phyloP scores from a whole-genome alignment of 1,139 yeast species.

The Saccharomyces hybrid region DNA sequence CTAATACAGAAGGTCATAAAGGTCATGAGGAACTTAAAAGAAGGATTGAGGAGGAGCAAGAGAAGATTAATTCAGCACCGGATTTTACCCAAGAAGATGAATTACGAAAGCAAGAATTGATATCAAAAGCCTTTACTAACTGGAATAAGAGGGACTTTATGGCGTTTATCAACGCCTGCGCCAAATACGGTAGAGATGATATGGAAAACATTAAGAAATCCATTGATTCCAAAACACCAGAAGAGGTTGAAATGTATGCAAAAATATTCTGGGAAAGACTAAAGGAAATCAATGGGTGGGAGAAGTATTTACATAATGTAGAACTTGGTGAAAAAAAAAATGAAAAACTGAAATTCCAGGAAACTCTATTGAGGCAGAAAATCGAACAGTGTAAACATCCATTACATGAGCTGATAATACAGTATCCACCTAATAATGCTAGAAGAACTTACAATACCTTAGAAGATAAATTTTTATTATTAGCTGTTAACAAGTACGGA shows the following conservation, averaged over 20 bases:
- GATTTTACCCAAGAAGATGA: conserved; percentile 76
- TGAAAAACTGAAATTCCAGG: conserved; percentile 57
- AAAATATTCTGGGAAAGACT: conserved; percentile 69
- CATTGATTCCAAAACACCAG: conserved; percentile 58
- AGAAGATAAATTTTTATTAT: conserved; percentile 78
- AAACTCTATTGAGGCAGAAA: conserved; percentile 55
- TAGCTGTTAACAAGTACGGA: conserved; percentile 71
- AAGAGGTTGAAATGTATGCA: conserved; percentile 64
- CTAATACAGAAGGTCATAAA: conserved; percentile 24
- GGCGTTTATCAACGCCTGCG: conserved; percentile 72
- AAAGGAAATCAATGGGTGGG: conserved; percentile 72
- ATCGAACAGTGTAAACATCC: conserved; percentile 62
- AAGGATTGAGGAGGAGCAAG: conserved; percentile 48
- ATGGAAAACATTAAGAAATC: conserved; percentile 54
- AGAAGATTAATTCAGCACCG: conserved; percentile 57
- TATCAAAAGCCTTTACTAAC: conserved; percentile 59
- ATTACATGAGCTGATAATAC: conserved; percentile 63
- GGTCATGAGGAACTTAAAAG: conserved; percentile 26
- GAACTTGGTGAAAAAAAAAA: conserved; percentile 82
- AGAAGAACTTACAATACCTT: conserved; percentile 74
- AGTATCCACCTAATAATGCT: conserved; percentile 89
- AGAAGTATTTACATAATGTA: conserved; percentile 76
- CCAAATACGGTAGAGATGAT: conserved; percentile 67
- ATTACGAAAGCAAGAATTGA: conserved; percentile 50
- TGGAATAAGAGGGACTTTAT: conserved; percentile 91